Evolutionary conservation across 768 basidiomycete species (phyloP).

Genomic region (Fibroporia radiculosa): DNA sequence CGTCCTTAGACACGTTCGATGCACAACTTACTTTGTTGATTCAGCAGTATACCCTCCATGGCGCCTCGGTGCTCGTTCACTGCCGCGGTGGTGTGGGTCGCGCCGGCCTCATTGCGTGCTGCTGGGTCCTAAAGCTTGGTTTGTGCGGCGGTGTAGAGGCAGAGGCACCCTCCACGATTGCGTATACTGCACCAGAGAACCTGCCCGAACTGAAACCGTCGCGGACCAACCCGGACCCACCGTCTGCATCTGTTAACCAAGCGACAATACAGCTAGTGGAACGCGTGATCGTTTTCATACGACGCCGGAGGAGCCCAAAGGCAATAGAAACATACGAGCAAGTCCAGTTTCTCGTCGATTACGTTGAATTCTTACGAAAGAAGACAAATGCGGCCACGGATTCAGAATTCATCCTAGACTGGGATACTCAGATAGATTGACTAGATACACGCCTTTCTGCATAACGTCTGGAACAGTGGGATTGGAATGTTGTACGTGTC

Average conservation of each 20-base stretch:
- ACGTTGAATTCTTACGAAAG: constrained; percentile 48
- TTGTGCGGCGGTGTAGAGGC: constrained; percentile 64
- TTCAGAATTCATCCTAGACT: constrained; percentile 10
- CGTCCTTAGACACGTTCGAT: constrained; percentile 51
- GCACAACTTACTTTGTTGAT: constrained; percentile 59
- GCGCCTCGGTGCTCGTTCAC: constrained; percentile 71
- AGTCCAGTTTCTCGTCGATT: constrained; percentile 76
- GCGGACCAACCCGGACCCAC: neutral
- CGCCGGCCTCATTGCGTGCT: constrained; percentile 86
- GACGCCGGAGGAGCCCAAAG: constrained; percentile 75
- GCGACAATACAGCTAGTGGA: constrained; percentile 64
- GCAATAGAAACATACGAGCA: constrained; percentile 94
- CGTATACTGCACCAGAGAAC: constrained; percentile 7
- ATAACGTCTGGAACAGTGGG: neutral
- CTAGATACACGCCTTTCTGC: too few relatives aligned
- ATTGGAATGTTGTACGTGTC: too few relatives aligned
- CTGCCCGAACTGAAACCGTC: neutral
- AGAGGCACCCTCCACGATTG: neutral
- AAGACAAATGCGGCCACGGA: neutral
- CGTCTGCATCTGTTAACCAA: constrained; percentile 19
- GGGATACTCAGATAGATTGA: constrained; percentile 6
- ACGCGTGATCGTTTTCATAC: constrained; percentile 62
- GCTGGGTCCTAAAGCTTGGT: constrained; percentile 89
- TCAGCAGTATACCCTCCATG: constrained; percentile 61
- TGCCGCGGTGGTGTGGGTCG: constrained; percentile 94